Conservation (phyloP, 2,329 filamentous ascomycete genomes). For the Hypoxylon sp. region DNA sequence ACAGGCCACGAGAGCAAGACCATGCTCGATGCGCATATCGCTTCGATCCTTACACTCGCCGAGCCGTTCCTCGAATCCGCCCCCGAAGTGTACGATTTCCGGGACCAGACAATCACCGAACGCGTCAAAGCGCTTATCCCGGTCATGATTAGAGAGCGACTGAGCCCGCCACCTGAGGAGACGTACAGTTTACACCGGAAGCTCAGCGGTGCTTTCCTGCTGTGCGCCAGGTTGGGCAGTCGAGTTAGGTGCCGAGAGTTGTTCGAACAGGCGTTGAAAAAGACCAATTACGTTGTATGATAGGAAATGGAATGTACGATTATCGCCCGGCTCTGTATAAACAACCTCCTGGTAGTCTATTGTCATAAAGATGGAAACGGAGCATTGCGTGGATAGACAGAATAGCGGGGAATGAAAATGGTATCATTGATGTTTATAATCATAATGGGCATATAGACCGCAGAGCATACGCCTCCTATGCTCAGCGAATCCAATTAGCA, state of each 20-base stretch:
- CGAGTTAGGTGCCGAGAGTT: constrained; percentile 84
- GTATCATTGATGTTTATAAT: constrained; percentile 31
- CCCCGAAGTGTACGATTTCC: constrained; percentile 90
- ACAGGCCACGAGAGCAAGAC: constrained; percentile 87
- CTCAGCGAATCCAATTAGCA: not conserved
- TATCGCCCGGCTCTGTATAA: constrained; percentile 33
- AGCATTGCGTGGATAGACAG: constrained; percentile 28
- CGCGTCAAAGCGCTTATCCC: constrained; percentile 90
- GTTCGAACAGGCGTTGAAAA: constrained; percentile 73
- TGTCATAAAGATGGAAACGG: constrained; percentile 12
- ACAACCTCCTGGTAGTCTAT: not conserved
- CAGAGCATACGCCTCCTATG: not conserved
- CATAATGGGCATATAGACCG: constrained; percentile 21
- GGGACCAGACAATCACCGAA: constrained; percentile 95
- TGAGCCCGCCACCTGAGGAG: constrained; percentile 95
- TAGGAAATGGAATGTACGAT: constrained; percentile 19
- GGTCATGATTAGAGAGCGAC: constrained; percentile 89
- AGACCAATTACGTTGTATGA: constrained; percentile 50
- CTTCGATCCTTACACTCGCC: constrained; percentile 88
- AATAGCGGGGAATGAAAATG: constrained; percentile 31
- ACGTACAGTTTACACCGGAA: constrained; percentile 97
- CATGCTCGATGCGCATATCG: constrained; percentile 93
- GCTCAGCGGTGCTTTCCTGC: constrained; percentile 91
- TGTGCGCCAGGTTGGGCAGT: constrained; percentile 90
- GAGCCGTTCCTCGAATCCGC: constrained; percentile 87